These are phyloP conservation scores for Pichia paraexigua DNA, from an alignment of 805 yeast genomes.

Conservation along the genomic window DNA sequence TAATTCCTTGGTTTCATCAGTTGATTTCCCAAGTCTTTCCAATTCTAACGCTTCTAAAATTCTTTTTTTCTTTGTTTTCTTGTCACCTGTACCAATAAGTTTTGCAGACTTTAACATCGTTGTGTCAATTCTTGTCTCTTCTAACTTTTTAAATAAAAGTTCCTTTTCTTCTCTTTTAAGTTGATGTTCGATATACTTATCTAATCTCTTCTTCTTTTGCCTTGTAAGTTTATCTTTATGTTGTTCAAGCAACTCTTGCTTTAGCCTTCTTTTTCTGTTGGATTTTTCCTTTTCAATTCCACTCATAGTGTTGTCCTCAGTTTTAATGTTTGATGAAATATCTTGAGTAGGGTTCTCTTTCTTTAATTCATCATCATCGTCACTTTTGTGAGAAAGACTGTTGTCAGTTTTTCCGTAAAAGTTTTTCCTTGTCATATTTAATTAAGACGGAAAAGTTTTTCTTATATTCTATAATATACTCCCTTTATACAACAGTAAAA, in stretches of 20 bases:
- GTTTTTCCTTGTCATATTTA: conserved; percentile 5
- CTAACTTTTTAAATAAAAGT: conserved; percentile 61
- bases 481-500: neutral
- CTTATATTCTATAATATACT: neutral
- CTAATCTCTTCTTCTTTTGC: conserved; percentile 70
- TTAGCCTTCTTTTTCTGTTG: conserved; percentile 57
- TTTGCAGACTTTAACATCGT: conserved; percentile 64
- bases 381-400: neutral
- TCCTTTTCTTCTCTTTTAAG: conserved; percentile 82
- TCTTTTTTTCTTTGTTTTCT: conserved; percentile 55
- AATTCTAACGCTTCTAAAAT: conserved; percentile 67
- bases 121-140: conserved; percentile 64
- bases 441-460: neutral
- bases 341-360: neutral
- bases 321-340: conserved; percentile 15
- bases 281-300: conserved; percentile 50
- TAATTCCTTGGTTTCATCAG: conserved; percentile 51
- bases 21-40: conserved; percentile 65
- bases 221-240: conserved; percentile 62
- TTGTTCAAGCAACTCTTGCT: conserved; percentile 48
- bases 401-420: conserved; percentile 10
- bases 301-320: conserved; percentile 37
- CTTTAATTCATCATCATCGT: neutral
- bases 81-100: conserved; percentile 61
- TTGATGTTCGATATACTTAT: conserved; percentile 89